These are phyloP conservation scores for Pythium monospermum DNA, from an alignment of 352 stramenopile species.

Conservation along the genomic window DNA sequence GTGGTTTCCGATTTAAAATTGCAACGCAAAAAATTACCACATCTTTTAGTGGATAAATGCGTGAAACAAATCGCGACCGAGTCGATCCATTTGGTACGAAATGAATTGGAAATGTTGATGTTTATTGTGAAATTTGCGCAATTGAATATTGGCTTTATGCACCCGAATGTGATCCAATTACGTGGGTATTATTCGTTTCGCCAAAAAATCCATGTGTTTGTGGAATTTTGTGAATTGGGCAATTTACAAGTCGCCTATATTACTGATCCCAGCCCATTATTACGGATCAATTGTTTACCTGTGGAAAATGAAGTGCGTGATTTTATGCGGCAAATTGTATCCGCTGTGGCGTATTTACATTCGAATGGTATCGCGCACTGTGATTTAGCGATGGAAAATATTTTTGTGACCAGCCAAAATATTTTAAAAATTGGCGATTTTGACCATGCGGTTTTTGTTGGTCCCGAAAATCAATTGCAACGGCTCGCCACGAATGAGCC, in stretches of 20 bases:
- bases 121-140: slow-evolving; percentile 43
- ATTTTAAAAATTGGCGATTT: slow-evolving; percentile 71
- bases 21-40: slow-evolving; percentile 37
- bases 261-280: slow-evolving; percentile 30
- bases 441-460: slow-evolving; percentile 52
- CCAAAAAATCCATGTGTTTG: slow-evolving; percentile 45
- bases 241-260: slow-evolving; percentile 52
- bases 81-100: slow-evolving; percentile 34
- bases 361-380: slow-evolving; percentile 52
- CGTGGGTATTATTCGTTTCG: slow-evolving; percentile 46
- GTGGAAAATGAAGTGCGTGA: slow-evolving; percentile 44
- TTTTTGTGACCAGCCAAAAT: slow-evolving; percentile 57
- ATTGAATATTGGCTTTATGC: slow-evolving; percentile 29
- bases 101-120: slow-evolving; percentile 59
- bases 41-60: slow-evolving; percentile 55
- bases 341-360: slow-evolving; percentile 51
- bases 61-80: slow-evolving; percentile 35
- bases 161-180: slow-evolving; percentile 49
- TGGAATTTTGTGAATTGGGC: slow-evolving; percentile 62
- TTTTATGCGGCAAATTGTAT: slow-evolving; percentile 84
- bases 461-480: slow-evolving; percentile 37
- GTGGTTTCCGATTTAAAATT: slow-evolving; percentile 50
- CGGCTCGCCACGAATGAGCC: slow-evolving; percentile 20
- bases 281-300: slow-evolving; percentile 32
- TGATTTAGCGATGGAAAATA: slow-evolving; percentile 69